A percentile compares a stretch with the other conserved stretches of the same genome.
phyloP scores from a whole-genome alignment of 1,284 basidiomycete species.

The Meira miltonrushii region DNA sequence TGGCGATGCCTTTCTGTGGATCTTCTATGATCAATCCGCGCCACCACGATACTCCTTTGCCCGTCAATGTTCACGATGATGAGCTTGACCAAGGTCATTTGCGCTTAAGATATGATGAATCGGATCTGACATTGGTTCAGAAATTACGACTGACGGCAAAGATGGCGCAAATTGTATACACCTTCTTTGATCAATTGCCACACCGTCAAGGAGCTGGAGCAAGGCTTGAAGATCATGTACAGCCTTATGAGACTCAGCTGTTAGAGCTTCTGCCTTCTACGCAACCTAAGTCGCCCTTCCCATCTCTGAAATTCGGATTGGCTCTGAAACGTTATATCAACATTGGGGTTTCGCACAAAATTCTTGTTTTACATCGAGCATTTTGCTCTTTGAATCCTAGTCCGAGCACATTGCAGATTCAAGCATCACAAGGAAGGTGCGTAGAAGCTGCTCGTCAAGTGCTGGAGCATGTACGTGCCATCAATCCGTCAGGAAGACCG shows the following conservation, averaged over 20 bases:
- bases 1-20: conserved; percentile 30
- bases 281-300: conserved; percentile 4
- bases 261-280: conserved; percentile 24
- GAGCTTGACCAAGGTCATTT: conserved; percentile 21
- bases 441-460: conserved; percentile 31
- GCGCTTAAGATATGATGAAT: conserved; percentile 22
- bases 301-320: conserved; percentile 24
- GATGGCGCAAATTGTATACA: conserved; percentile 28
- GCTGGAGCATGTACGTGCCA: conserved; percentile 25
- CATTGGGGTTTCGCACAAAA: conserved; percentile 35
- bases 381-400: conserved; percentile 26
- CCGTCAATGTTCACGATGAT: conserved; percentile 29
- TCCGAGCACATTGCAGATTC: conserved; percentile 15
- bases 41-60: conserved; percentile 29
- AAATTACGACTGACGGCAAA: conserved; percentile 30
- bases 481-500: conserved; percentile 21
- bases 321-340: conserved; percentile 30
- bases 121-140: conserved; percentile 27
- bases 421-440: conserved; percentile 22
- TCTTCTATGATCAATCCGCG: conserved; percentile 29
- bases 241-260: conserved; percentile 23
- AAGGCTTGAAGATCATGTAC: conserved; percentile 19
- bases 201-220: conserved; percentile 14
- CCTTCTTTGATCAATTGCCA: conserved; percentile 30
- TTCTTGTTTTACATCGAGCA: conserved; percentile 31